These are phyloP conservation scores for Chaetoceros tenuissimus DNA, from an alignment of 108 stramenopile species.

Conservation along the genomic window DNA sequence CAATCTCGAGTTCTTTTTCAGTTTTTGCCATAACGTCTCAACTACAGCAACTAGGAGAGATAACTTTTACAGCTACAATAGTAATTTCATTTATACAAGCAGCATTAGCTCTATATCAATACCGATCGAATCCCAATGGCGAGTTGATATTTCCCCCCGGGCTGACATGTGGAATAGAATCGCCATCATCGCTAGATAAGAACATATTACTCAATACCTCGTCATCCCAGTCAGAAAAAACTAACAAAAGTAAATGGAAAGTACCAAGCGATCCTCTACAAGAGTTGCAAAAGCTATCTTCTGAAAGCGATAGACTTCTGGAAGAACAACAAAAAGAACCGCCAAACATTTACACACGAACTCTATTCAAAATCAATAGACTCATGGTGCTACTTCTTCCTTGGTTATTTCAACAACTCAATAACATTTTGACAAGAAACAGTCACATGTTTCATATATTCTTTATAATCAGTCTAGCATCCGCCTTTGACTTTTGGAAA, in stretches of 20 bases:
- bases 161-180: constrained; percentile 37
- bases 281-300: too few species aligned
- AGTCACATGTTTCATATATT: constrained; percentile 48
- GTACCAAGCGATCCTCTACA: too few species aligned
- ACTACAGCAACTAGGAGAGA: constrained; percentile 28
- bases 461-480: constrained; percentile 31
- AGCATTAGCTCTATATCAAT: constrained; percentile 42
- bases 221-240: not conserved
- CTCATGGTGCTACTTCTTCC: constrained; percentile 43
- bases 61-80: constrained; percentile 27
- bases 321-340: constrained; percentile 1
- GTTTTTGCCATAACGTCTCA: constrained; percentile 11
- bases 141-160: constrained; percentile 48
- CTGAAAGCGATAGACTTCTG: too few species aligned
- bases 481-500: constrained; percentile 30
- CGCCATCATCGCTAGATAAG: not conserved
- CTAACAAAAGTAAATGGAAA: not conserved
- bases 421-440: constrained; percentile 19
- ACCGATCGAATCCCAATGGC: constrained; percentile 46
- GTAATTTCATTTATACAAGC: constrained; percentile 45
- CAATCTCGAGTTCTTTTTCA: too few species aligned
- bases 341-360: constrained; percentile 6
- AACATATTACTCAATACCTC: not conserved
- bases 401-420: constrained; percentile 27
- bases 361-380: constrained; percentile 36